A percentile compares a stretch with the other conserved stretches of the same genome.
Conservation (phyloP, 345 rosid species). For the Ailanthus altissimus region DNA sequence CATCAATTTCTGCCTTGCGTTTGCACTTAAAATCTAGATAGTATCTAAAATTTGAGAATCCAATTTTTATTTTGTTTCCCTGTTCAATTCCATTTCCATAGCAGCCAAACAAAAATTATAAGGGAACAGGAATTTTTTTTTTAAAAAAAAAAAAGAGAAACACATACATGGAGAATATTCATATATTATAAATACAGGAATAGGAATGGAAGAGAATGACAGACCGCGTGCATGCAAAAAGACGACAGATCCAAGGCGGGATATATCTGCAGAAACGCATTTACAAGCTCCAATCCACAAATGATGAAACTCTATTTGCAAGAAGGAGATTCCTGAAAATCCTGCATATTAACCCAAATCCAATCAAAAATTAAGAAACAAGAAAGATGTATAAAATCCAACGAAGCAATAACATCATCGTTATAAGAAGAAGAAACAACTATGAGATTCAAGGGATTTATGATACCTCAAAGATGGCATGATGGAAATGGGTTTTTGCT, state of each 20-base stretch:
- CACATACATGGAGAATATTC: neutral
- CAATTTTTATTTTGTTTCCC: neutral
- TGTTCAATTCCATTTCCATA: neutral
- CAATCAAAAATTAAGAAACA: neutral
- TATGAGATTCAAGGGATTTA: neutral
- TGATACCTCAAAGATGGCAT: conserved; percentile 56
- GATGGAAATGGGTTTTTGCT: conserved; percentile 19
- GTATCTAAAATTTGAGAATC: neutral
- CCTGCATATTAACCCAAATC: conserved; percentile 26
- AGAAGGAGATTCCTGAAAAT: conserved; percentile 39
- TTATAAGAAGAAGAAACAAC: neutral
- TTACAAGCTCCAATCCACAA: conserved; percentile 38
- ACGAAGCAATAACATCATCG: neutral
- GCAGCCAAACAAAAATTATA: neutral
- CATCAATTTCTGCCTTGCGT: neutral
- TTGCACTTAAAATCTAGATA: neutral
- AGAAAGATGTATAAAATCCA: neutral
- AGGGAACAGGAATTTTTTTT: too few relatives aligned
- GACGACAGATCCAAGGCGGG: conserved; percentile 55
- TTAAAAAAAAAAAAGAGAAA: neutral
- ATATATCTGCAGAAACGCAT: conserved; percentile 51
- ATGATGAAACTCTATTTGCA: conserved; percentile 39
- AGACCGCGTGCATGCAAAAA: conserved; percentile 68
- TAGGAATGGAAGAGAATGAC: too few relatives aligned
- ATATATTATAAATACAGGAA: too few relatives aligned